Evolutionary conservation across 2,329 filamentous ascomycete genomes (phyloP).

Genomic region (Domatiomyces globalis): DNA sequence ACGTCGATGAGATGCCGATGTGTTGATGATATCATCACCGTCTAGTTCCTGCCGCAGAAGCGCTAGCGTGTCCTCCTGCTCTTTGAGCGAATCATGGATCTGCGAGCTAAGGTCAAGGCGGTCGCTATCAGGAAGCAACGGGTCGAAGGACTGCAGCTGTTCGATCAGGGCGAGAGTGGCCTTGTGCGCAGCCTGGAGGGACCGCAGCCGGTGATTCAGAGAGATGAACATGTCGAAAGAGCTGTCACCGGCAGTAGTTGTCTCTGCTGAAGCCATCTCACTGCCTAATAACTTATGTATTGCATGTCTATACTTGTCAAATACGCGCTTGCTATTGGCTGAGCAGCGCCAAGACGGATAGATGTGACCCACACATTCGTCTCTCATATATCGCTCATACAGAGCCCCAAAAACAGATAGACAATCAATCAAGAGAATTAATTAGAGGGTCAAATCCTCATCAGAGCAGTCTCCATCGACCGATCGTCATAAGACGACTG

Average conservation of each 20-base stretch:
- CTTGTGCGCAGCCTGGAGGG: slow-evolving; percentile 41
- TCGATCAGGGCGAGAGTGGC: slow-evolving; percentile 41
- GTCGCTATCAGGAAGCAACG: slow-evolving; percentile 42
- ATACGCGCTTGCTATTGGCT: too few species aligned
- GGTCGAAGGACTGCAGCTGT: slow-evolving; percentile 44
- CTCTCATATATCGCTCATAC: too few species aligned
- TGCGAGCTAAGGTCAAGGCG: slow-evolving; percentile 63
- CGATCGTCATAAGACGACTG: too few species aligned
- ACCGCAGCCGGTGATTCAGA: slow-evolving; percentile 36
- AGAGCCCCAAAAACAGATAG: too few species aligned
- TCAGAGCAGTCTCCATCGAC: too few species aligned
- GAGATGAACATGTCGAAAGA: slow-evolving; percentile 25
- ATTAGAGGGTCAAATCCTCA: too few species aligned
- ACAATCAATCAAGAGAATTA: too few species aligned
- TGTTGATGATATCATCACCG: slow-evolving; percentile 28
- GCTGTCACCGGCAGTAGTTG: neutral
- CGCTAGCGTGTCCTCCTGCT: slow-evolving; percentile 72
- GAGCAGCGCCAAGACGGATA: too few species aligned
- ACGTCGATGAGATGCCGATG: slow-evolving; percentile 3
- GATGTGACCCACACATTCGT: too few species aligned
- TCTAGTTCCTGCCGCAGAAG: slow-evolving; percentile 63
- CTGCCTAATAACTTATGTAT: too few species aligned
- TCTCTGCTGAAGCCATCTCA: neutral
- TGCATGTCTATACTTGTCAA: too few species aligned
- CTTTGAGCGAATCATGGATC: slow-evolving; percentile 63